Conservation (phyloP, 352 stramenopile species). For the Phytopythium helicoides region DNA sequence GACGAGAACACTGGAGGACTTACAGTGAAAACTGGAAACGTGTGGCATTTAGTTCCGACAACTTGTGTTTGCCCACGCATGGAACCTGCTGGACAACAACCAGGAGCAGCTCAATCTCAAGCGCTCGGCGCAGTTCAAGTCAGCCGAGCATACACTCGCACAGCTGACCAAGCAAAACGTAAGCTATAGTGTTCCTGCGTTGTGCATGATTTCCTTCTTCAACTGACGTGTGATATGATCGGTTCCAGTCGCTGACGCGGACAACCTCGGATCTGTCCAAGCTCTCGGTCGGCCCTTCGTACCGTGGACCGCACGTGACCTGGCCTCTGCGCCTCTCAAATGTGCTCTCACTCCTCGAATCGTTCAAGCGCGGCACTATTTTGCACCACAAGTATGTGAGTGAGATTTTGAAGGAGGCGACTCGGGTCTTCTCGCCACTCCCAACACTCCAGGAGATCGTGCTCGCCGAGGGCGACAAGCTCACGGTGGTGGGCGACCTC, state of each 20-base stretch:
- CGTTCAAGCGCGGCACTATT: constrained; percentile 87
- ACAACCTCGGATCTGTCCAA: constrained; percentile 53
- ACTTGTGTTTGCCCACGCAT: constrained; percentile 79
- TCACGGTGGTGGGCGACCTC: constrained; percentile 93
- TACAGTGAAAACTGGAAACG: background rate
- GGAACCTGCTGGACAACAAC: constrained; percentile 90
- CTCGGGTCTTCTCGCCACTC: constrained; percentile 53
- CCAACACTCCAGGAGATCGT: constrained; percentile 88
- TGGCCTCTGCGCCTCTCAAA: constrained; percentile 87
- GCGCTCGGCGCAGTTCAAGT: constrained; percentile 83
- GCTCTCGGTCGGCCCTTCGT: constrained; percentile 57
- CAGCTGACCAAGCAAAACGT: constrained; percentile 74
- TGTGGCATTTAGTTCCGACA: constrained; percentile 55
- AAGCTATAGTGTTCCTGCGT: constrained; percentile 9
- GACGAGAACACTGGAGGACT: background rate
- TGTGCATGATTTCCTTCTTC: background rate
- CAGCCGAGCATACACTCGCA: constrained; percentile 74
- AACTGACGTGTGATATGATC: too few species aligned
- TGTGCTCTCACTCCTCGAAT: constrained; percentile 87
- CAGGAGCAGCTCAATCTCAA: constrained; percentile 89
- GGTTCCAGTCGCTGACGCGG: constrained; percentile 35
- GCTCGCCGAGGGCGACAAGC: constrained; percentile 79
- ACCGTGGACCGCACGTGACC: constrained; percentile 69
- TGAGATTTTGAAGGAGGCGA: constrained; percentile 75
- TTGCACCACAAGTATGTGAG: constrained; percentile 92